Conservation (phyloP, 75 land plant genomes). For the Ceratopteris richardii region DNA sequence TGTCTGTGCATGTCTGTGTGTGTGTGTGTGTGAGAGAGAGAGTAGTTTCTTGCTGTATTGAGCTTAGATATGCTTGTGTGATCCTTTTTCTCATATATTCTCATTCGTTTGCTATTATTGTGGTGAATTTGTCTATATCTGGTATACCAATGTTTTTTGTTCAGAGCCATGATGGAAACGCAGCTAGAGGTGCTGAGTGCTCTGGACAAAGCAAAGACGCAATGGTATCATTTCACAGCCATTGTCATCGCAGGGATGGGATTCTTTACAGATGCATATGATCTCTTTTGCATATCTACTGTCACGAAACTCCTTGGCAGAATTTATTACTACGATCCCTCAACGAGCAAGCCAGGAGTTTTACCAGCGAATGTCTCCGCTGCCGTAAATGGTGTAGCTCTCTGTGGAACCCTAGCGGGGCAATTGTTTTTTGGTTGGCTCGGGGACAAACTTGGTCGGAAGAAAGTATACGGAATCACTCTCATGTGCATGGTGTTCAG, state of each 20-base stretch:
- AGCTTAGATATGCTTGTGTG: too few species aligned
- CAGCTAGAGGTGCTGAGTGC: slow-evolving; percentile 17
- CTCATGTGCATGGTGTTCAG: slow-evolving; percentile 46
- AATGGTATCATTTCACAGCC: slow-evolving; percentile 39
- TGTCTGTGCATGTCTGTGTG: too few species aligned
- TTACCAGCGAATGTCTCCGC: slow-evolving; percentile 35
- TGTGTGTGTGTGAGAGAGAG: too few species aligned
- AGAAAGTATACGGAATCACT: too few species aligned
- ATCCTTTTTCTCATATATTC: too few species aligned
- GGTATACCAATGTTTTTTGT: too few species aligned
- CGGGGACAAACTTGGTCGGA: too few species aligned
- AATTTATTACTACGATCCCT: slow-evolving; percentile 34
- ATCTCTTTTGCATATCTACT: slow-evolving; percentile 34
- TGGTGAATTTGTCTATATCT: too few species aligned
- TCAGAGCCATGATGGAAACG: slow-evolving; percentile 12
- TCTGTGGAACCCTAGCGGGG: too few species aligned
- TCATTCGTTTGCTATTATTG: too few species aligned
- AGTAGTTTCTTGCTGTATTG: too few species aligned
- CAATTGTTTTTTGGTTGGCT: too few species aligned
- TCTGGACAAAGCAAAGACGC: slow-evolving; percentile 8
- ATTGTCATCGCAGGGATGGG: slow-evolving; percentile 42
- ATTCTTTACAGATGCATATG: slow-evolving; percentile 44
- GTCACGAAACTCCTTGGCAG: slow-evolving; percentile 35
- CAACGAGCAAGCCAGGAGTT: slow-evolving; percentile 17
- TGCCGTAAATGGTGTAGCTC: slow-evolving; percentile 42